Evolutionary conservation across 2,329 filamentous ascomycete genomes (phyloP), one percentile per base, ranked within the genome.

Genomic region (Colletotrichum melonis): DNA sequence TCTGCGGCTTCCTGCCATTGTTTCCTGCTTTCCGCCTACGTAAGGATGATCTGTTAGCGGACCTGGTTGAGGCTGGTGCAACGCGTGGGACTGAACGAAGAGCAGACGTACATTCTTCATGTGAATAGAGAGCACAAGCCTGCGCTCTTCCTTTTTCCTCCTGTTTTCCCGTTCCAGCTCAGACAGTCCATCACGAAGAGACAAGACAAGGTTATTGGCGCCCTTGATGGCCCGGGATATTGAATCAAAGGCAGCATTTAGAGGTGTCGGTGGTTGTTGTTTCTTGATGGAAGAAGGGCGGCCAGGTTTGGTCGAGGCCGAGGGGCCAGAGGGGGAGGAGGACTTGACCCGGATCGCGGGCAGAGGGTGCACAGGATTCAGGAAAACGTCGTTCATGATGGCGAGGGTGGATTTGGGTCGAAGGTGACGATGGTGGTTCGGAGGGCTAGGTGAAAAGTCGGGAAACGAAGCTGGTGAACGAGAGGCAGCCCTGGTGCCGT

Each of bases 1-100:
- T 87, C 87, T 2, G 95, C 95, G 11, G 94, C 93, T 19, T 85
- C 85, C 76, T 92, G 89, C 95, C 95, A 98, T 79, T 95, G 91
- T 63, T 88, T 84, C 76, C 92, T 88, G 1, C 90, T 90, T 72
- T 90, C 88, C 74, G 94, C 93, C 91, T 94, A 76, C 69, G 56
- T 49, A 6, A n/a, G 35, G 66, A 30, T 32, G 38, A 42, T 14
- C 1, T 7, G 64, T 74, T 56, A 55, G 38, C 26, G 7, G n/a
- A 12, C 5, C 26, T 30, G n/a, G 8, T n/a, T n/a, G 19, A n/a
- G 42, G 16, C 14, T 4, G 54, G 57, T 24, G 16, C 46, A 22
- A 35, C 52, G n/a, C 22, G 12, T 9, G 9, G 22, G 56, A n/a
- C 38, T 28, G 9, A 16, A n/a, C 24, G 19, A 14, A 38, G n/a